A percentile compares a stretch with the other conserved stretches of the same genome.
phyloP scores from a whole-genome alignment of 768 basidiomycete species.

The Boletus pseudo-olivaceus region DNA sequence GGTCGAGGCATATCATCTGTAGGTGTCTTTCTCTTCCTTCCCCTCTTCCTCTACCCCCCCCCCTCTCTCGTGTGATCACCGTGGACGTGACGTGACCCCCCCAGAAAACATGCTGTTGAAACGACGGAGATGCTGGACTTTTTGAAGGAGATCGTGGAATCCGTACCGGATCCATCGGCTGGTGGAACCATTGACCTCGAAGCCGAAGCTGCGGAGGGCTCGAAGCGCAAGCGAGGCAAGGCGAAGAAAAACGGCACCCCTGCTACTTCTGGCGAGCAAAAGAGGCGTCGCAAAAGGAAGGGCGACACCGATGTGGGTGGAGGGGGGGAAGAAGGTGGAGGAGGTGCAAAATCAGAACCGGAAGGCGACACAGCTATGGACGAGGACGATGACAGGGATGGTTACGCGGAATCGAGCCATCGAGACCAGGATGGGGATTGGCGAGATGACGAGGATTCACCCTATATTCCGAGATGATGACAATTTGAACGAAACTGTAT shows the following conservation, averaged over 20 bases:
- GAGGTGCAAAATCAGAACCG: conserved; percentile 36
- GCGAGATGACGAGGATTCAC: conserved; percentile 40
- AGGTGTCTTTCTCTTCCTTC: conserved; percentile 33
- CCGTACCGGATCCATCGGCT: conserved; percentile 82
- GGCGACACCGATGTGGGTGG: conserved; percentile 33
- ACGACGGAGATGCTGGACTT: conserved; percentile 90
- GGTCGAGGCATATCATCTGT: conserved; percentile 93
- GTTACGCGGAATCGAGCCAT: conserved; percentile 36
- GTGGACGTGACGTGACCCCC: neutral
- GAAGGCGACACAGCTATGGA: conserved; percentile 36
- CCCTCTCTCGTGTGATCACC: neutral
- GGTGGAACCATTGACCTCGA: conserved; percentile 77
- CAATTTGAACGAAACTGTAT: conserved; percentile 4
- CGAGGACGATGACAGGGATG: conserved; percentile 44
- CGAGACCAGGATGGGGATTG: conserved; percentile 44
- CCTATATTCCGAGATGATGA: conserved; percentile 38
- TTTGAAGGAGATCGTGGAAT: conserved; percentile 85
- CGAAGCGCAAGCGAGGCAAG: conserved; percentile 58
- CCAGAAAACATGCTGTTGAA: conserved; percentile 89
- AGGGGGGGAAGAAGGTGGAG: conserved; percentile 34
- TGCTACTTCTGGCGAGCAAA: conserved; percentile 35
- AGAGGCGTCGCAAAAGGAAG: conserved; percentile 51
- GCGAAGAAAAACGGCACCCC: conserved; percentile 46
- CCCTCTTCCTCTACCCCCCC: neutral
- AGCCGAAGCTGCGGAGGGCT: conserved; percentile 49